Evolutionary conservation across 495 filamentous ascomycete genomes (phyloP), one percentile per base, ranked within the genome.

Genomic region (Aspergillus leporis): DNA sequence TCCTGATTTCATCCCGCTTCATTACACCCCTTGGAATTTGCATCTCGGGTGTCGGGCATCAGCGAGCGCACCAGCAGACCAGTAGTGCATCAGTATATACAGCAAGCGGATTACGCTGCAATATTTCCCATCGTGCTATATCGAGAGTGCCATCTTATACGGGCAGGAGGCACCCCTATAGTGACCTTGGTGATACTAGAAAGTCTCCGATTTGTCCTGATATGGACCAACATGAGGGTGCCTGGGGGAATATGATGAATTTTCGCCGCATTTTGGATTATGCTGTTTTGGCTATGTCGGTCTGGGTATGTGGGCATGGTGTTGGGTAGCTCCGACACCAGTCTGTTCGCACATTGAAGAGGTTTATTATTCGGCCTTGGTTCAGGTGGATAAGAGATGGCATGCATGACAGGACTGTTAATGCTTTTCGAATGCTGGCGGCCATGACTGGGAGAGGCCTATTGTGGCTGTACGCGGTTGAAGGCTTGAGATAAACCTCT

Each of bases 21-120:
- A 59, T 50, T 55, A 47, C 58, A 56, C 58, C 55, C 57, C 50
- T 48, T 45, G 22, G 30, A 43, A 55, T 58, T 61, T 53, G 50
- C 64, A 56, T 69, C 61, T 64, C 56, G 64, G 61, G 63, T 68
- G 62, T 72, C 43, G 59, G 72, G 75, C 77, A 78, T 80, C 79
- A 84, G 82, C 83, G 84, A 87, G 85, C 81, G 79, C 73, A 81
- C 78, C 79, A 84, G 84, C 81, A 78, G 75, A 68, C 68, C 59
- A 76, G 69, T 69, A 76, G 67, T 60, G 51, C 55, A 62, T 30
- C 56, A 59, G 41, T 49, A 52, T 50, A 59, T 48, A 38, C 61
- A 55, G 14, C 41, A 34, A 19, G 43, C 40, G 21, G 21, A 14
- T 16, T 30, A 47, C 36, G 21, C 32, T 54, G 22, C 30, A 53